phyloP scores from a whole-genome alignment of 345 rosid genomes.

The Linum trigynum region DNA sequence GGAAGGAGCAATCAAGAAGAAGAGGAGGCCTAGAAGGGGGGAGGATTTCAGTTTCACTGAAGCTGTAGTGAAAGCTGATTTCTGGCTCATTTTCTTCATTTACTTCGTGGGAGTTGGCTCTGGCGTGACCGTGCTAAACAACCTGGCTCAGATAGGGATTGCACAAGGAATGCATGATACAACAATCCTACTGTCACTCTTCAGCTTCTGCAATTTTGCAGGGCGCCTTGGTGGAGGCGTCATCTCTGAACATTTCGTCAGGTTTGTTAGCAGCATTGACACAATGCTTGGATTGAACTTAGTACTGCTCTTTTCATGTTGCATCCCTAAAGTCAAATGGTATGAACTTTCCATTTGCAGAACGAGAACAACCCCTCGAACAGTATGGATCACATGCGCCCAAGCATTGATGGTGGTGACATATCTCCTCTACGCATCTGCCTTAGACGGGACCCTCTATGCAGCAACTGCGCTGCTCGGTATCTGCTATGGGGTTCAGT shows the following conservation, averaged over 20 bases:
- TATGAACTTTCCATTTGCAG: conserved; percentile 24
- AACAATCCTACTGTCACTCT: conserved; percentile 47
- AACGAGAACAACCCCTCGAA: conserved; percentile 43
- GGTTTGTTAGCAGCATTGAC: conserved; percentile 23
- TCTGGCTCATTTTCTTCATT: conserved; percentile 64
- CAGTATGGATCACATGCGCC: conserved; percentile 50
- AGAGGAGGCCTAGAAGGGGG: conserved; percentile 57
- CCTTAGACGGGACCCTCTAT: conserved; percentile 36
- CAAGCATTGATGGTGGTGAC: conserved; percentile 41
- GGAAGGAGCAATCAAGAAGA: conserved; percentile 63
- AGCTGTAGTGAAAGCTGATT: conserved; percentile 65
- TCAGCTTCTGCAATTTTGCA: conserved; percentile 60
- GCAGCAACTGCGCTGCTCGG: conserved; percentile 54
- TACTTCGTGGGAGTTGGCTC: conserved; percentile 65
- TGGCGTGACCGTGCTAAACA: conserved; percentile 60
- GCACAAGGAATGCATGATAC: conserved; percentile 46
- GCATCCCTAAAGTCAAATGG: conserved; percentile 1
- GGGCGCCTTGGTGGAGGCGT: conserved; percentile 61
- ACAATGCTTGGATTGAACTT: background rate
- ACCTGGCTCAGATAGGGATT: conserved; percentile 64
- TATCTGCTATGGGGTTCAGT: conserved; percentile 53
- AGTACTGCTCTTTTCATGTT: background rate
- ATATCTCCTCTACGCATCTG: conserved; percentile 53
- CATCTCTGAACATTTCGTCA: conserved; percentile 58
- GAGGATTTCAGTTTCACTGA: conserved; percentile 55